Conservation (phyloP, 495 filamentous ascomycete species). For the Neurospora sp. region DNA sequence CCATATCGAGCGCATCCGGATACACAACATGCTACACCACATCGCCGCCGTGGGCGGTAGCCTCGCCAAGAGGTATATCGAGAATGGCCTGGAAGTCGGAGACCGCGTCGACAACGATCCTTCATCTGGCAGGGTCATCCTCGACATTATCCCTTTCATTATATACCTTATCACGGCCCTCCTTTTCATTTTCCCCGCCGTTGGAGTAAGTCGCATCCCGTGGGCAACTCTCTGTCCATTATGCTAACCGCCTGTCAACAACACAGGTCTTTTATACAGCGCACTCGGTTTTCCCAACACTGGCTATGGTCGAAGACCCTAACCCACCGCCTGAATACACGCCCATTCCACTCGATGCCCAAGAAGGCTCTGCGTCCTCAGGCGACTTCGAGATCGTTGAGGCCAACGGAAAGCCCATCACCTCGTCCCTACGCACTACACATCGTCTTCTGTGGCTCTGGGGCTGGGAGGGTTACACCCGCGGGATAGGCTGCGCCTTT, state of each 20-base stretch:
- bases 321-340: conserved; percentile 35
- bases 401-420: conserved; percentile 20
- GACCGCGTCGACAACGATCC: neutral
- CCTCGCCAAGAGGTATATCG: conserved; percentile 6
- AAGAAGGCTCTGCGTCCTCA: conserved; percentile 15
- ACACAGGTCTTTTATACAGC: conserved; percentile 32
- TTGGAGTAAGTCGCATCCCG: conserved; percentile 22
- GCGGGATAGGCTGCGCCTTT: conserved; percentile 25
- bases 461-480: conserved; percentile 32
- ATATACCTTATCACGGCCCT: conserved; percentile 4
- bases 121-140: neutral
- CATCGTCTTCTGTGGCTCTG: conserved; percentile 26
- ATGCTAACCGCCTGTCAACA: conserved; percentile 6
- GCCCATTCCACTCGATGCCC: conserved; percentile 20
- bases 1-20: neutral
- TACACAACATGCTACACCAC: neutral
- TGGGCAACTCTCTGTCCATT: neutral
- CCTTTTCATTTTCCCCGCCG: neutral
- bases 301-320: conserved; percentile 42
- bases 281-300: conserved; percentile 28
- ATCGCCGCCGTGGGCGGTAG: conserved; percentile 7
- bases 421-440: conserved; percentile 33
- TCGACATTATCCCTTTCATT: conserved; percentile 5
- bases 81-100: conserved; percentile 1
- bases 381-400: conserved; percentile 3